phyloP scores from a whole-genome alignment of 2,329 filamentous ascomycete species.

The Pseudonectria foliicola region DNA sequence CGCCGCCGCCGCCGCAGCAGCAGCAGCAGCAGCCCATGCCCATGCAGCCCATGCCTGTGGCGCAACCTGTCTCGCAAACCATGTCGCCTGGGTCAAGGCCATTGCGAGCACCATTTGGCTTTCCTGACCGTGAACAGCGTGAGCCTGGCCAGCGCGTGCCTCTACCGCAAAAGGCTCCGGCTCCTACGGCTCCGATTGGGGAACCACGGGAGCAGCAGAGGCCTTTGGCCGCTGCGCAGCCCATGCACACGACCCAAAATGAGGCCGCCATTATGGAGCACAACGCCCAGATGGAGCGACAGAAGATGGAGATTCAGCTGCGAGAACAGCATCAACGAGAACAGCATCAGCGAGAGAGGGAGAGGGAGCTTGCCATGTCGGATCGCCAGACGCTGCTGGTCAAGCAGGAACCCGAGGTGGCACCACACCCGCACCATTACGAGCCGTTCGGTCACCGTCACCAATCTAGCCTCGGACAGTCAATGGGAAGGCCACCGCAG shows the following conservation, averaged over 20 bases:
- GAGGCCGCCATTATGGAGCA: constrained; percentile 26
- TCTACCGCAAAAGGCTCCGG: constrained; percentile 33
- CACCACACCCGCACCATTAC: constrained; percentile 33
- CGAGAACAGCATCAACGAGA: constrained; percentile 22
- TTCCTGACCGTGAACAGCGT: constrained; percentile 35
- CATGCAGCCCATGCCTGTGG: constrained; percentile 28
- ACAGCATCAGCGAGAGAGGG: constrained; percentile 15
- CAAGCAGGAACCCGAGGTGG: constrained; percentile 45
- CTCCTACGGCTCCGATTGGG: constrained; percentile 19
- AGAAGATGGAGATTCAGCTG: constrained; percentile 25
- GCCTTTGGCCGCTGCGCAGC: constrained; percentile 28
- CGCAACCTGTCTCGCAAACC: constrained; percentile 33
- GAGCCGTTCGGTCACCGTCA: constrained; percentile 38
- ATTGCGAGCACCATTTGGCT: constrained; percentile 38
- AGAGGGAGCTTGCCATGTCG: constrained; percentile 5
- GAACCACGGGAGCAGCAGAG: constrained; percentile 28
- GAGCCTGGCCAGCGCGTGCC: constrained; percentile 25
- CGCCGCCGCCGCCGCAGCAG: constrained; percentile 24
- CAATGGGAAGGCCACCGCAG: constrained; percentile 33
- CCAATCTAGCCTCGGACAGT: constrained; percentile 31
- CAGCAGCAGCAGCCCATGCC: constrained; percentile 22
- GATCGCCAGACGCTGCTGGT: constrained; percentile 29
- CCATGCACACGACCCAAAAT: constrained; percentile 25
- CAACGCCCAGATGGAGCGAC: constrained; percentile 24
- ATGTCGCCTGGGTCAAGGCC: constrained; percentile 41